Evolutionary conservation across 225 moss, liverwort and hornwort genomes (phyloP), one percentile per base, ranked within the genome.

Genomic region (Lunularia cruciata): DNA sequence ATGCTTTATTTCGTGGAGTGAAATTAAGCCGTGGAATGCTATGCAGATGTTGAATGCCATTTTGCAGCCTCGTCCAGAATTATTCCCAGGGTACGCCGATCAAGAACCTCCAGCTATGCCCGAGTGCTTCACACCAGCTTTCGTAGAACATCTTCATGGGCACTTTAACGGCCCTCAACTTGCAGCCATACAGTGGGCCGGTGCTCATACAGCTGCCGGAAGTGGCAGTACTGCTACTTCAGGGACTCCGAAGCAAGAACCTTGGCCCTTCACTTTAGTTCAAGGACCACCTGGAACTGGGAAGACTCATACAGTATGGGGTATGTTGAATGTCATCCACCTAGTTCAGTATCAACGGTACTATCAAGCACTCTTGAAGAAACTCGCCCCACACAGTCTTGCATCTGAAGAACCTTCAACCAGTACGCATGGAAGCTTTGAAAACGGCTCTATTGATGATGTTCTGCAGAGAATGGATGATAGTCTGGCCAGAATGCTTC

Each of bases 261-360:
- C 98, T 26, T 99, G 98, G 98, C 98, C 98, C 27, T 99, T 99
- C 69, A 99, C 98, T 9, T 86, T 99, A 63, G 98, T 99, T 33
- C 98, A 99, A 81, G 98, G 98, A 2, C 98, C 98, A 53, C 98
- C 98, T 64, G 98, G 98, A 69, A 99, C 98, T 42, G 98, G 98
- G 53, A 99, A 99, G 77, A 99, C 98, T 7, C 93, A 99, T 57
- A 99, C 98, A 55, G 98, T 99, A 26, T 99, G 98, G 98, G 98
- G 98, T 27, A 99, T 99, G 98, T 63, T 99, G 47, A 99, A 99
- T 73, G 98, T 93, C 39, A 99, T 99, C 47, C 98, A 99, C 68
- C 78, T 99, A 40, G 98, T 99, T 42, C 98, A 99, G 60, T 99
- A 93, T 73, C 98, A 99, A 85, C 89, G 98, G n/a, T 99, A 99